Evolutionary conservation across 148 eudicot species (phyloP).

Genomic region (Silene conica): DNA sequence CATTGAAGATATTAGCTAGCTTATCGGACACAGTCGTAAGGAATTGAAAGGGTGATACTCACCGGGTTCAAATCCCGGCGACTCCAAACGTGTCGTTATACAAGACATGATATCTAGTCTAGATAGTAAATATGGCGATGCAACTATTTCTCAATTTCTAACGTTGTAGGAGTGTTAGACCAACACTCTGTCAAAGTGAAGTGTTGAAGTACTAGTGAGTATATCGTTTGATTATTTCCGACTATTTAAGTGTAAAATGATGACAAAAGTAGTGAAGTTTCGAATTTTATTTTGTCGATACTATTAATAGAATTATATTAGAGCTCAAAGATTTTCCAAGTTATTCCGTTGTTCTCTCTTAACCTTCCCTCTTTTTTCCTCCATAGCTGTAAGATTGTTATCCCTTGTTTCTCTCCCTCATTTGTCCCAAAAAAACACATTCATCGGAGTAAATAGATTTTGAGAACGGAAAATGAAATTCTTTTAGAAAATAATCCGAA

Average conservation of each 20-base stretch:
- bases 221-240: too few species aligned
- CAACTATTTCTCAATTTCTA: too few species aligned
- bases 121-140: too few species aligned
- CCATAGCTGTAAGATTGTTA: conserved; percentile 44
- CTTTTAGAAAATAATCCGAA: neutral
- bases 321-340: conserved; percentile 21
- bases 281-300: neutral
- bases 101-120: too few species aligned
- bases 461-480: neutral
- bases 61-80: too few species aligned
- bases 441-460: conserved; percentile 12
- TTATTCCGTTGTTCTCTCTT: conserved; percentile 35
- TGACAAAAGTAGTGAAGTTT: neutral
- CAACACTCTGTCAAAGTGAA: neutral
- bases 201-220: too few species aligned
- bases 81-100: too few species aligned
- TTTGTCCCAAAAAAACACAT: conserved; percentile 5
- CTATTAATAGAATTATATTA: conserved; percentile 3
- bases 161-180: too few species aligned
- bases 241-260: neutral
- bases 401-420: conserved; percentile 25
- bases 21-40: too few species aligned
- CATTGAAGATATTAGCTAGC: too few species aligned
- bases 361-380: conserved; percentile 7
- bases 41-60: too few species aligned